Percentiles rank a stretch among this genome's conserved stretches.
phyloP scores from a whole-genome alignment of 164 flowering plant genomes.

The Annona squamosa region DNA sequence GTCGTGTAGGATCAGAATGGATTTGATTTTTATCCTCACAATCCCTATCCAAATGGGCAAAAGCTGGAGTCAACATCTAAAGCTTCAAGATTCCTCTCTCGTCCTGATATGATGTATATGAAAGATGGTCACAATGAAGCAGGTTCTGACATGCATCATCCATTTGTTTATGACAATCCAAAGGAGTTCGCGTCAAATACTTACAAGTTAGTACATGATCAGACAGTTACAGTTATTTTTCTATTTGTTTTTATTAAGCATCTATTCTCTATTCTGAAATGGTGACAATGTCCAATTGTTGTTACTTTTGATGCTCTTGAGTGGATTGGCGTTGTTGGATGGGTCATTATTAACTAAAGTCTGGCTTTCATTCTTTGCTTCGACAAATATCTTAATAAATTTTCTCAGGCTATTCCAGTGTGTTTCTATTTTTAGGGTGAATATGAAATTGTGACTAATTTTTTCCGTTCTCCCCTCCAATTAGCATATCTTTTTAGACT shows the following conservation, averaged over 20 bases:
- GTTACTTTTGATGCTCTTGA: background rate
- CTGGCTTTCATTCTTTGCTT: no score
- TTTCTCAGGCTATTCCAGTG: no score
- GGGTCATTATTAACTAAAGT: no score
- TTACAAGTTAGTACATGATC: slow-evolving; percentile 16
- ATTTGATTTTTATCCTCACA: slow-evolving; percentile 16
- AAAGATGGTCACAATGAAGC: slow-evolving; percentile 8
- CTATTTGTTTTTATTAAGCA: background rate
- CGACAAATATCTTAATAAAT: no score
- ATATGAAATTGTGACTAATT: no score
- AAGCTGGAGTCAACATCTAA: slow-evolving; percentile 21
- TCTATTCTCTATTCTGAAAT: background rate
- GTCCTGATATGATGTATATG: slow-evolving; percentile 17
- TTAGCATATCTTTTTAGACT: no score
- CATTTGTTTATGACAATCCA: slow-evolving; percentile 7
- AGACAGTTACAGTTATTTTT: background rate
- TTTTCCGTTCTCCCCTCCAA: no score
- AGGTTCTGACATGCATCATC: slow-evolving; percentile 19
- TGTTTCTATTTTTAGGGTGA: no score
- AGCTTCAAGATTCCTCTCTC: slow-evolving; percentile 25
- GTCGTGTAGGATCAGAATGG: slow-evolving; percentile 33
- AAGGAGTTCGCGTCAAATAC: slow-evolving; percentile 9
- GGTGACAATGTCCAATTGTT: background rate
- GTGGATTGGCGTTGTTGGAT: background rate
- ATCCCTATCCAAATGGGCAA: slow-evolving; percentile 21